These are phyloP conservation scores for Umbilicus rupestris DNA, from an alignment of 164 flowering plant species.

Conservation along the genomic window DNA sequence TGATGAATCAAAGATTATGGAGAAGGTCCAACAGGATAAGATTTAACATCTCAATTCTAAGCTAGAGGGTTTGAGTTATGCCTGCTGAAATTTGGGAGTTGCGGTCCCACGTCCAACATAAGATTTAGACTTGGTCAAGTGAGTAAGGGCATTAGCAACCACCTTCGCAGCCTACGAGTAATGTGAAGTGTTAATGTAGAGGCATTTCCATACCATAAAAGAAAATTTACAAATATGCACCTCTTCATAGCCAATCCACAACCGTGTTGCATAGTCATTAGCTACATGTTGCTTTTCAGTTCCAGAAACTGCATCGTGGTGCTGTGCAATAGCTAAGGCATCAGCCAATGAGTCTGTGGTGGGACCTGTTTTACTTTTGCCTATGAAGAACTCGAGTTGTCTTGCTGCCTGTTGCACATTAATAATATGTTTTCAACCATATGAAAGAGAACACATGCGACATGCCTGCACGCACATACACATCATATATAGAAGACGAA, in stretches of 20 bases:
- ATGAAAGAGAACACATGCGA: conserved; percentile 5
- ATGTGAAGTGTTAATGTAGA: conserved; percentile 1
- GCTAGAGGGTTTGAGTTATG: conserved; percentile 16
- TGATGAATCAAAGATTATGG: not conserved
- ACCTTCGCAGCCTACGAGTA: conserved; percentile 59
- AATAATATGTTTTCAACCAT: not conserved
- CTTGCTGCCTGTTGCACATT: conserved; percentile 56
- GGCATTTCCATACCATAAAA: not conserved
- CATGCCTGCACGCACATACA: not conserved
- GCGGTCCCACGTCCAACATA: conserved; percentile 25
- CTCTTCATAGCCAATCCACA: conserved; percentile 70
- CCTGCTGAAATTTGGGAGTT: conserved; percentile 60
- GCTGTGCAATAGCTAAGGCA: conserved; percentile 91
- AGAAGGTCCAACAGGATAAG: not conserved
- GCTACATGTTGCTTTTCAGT: conserved; percentile 90
- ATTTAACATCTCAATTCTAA: not conserved
- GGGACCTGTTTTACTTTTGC: conserved; percentile 46
- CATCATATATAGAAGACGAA: not conserved
- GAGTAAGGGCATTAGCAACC: conserved; percentile 63
- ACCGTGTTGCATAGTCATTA: conserved; percentile 73
- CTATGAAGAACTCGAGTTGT: conserved; percentile 72
- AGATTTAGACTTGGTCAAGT: conserved; percentile 31
- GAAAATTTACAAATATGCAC: conserved; percentile 20
- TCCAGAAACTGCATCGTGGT: conserved; percentile 96
- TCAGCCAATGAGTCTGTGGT: conserved; percentile 63